phyloP scores from a whole-genome alignment of 441 rosid species.

The Croton setiger region DNA sequence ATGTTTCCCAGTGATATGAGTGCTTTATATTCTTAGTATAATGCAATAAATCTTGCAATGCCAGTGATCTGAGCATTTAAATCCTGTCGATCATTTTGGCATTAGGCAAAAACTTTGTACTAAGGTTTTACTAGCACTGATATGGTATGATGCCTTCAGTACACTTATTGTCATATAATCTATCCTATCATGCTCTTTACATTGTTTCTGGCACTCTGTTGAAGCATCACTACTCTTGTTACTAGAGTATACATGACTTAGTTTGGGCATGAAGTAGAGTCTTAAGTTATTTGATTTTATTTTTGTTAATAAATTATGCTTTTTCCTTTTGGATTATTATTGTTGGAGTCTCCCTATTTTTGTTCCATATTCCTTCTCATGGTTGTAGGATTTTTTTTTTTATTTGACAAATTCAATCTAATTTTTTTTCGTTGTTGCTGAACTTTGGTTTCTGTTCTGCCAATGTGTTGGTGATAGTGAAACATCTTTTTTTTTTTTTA shows the following conservation, averaged over 20 bases:
- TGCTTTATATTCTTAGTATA: background rate
- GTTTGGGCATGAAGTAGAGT: background rate
- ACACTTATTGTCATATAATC: no score
- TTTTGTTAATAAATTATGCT: background rate
- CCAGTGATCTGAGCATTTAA: background rate
- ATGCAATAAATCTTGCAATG: background rate
- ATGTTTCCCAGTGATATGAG: background rate
- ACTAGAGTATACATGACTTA: background rate
- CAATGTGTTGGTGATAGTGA: slow-evolving; percentile 15
- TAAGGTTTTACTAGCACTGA: no score
- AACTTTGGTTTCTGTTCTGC: background rate
- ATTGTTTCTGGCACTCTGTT: background rate
- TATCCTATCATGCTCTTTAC: no score
- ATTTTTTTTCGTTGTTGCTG: background rate
- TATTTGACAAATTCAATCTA: no score
- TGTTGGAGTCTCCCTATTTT: background rate
- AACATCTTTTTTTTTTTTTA: slow-evolving; percentile 19
- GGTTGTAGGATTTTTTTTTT: background rate
- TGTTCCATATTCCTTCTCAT: background rate
- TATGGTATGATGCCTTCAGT: no score
- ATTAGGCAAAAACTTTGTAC: background rate
- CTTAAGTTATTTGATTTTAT: background rate
- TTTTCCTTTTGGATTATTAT: slow-evolving; percentile 2
- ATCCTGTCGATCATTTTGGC: background rate
- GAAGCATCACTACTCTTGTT: background rate